These are phyloP conservation scores for Komagataella pastoris DNA, from an alignment of 805 yeast genomes.

Conservation along the genomic window DNA sequence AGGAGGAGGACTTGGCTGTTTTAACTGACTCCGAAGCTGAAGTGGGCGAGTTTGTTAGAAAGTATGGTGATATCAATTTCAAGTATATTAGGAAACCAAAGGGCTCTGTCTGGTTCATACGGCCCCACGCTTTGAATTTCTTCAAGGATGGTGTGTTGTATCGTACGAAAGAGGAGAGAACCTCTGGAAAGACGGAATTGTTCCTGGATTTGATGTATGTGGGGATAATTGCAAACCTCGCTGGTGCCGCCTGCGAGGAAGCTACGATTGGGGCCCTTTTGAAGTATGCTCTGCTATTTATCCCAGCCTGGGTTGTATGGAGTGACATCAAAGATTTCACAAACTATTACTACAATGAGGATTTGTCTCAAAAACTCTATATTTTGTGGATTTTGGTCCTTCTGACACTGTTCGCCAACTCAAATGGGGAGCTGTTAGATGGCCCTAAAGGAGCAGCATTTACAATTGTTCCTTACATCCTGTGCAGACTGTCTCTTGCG, in stretches of 20 bases:
- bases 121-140: slow-evolving; percentile 48
- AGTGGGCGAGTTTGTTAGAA: slow-evolving; percentile 25
- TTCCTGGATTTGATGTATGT: slow-evolving; percentile 53
- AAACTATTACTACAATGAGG: slow-evolving; percentile 51
- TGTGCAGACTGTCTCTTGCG: slow-evolving; percentile 29
- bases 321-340: slow-evolving; percentile 48
- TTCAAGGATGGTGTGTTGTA: slow-evolving; percentile 42
- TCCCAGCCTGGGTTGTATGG: slow-evolving; percentile 57
- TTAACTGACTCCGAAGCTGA: slow-evolving; percentile 6
- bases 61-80: slow-evolving; percentile 35
- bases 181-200: slow-evolving; percentile 38
- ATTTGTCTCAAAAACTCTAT: slow-evolving; percentile 36
- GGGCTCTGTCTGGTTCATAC: slow-evolving; percentile 19
- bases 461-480: slow-evolving; percentile 32
- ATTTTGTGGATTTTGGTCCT: slow-evolving; percentile 39
- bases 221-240: slow-evolving; percentile 48
- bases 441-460: slow-evolving; percentile 23
- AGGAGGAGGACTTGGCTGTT: background rate
- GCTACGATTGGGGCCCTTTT: slow-evolving; percentile 33
- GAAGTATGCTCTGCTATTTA: slow-evolving; percentile 33
- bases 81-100: slow-evolving; percentile 30
- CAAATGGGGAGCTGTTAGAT: slow-evolving; percentile 24
- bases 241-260: slow-evolving; percentile 35
- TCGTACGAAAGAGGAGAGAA: slow-evolving; percentile 41
- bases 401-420: slow-evolving; percentile 38